phyloP scores from a whole-genome alignment of 2,329 filamentous ascomycete genomes.

The Fusarium praegraminearum region DNA sequence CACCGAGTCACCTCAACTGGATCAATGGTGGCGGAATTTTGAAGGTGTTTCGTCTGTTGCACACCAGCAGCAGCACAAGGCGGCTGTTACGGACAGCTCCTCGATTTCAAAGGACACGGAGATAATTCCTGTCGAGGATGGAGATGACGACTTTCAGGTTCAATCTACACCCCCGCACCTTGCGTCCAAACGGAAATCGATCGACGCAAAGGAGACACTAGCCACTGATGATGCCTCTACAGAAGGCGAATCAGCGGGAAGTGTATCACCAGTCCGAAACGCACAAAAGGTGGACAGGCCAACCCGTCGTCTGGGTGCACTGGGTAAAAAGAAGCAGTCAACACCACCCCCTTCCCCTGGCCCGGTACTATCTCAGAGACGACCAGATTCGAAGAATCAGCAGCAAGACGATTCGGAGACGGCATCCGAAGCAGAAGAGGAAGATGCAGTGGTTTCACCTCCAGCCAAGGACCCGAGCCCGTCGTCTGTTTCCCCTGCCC shows the following conservation, averaged over 20 bases:
- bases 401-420: conserved; percentile 55
- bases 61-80: conserved; percentile 35
- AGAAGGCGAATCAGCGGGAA: conserved; percentile 46
- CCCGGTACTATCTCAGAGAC: conserved; percentile 15
- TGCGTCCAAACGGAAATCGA: conserved; percentile 44
- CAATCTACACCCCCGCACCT: conserved; percentile 61
- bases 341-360: conserved; percentile 43
- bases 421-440: conserved; percentile 58
- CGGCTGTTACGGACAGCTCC: conserved; percentile 16
- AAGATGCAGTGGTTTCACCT: conserved; percentile 45
- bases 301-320: conserved; percentile 51
- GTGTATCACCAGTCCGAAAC: conserved; percentile 13
- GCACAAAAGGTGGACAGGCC: conserved; percentile 34
- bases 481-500: conserved; percentile 44
- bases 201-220: conserved; percentile 14
- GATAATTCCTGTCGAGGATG: conserved; percentile 49
- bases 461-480: conserved; percentile 29
- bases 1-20: conserved; percentile 52
- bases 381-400: conserved; percentile 3
- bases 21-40: conserved; percentile 65
- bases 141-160: conserved; percentile 65
- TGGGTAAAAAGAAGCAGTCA: conserved; percentile 52
- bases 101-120: conserved; percentile 35
- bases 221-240: conserved; percentile 50
- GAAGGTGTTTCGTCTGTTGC: conserved; percentile 47